Evolutionary conservation across 108 stramenopile genomes (phyloP).

Genomic region (Conticribra guillardii): DNA sequence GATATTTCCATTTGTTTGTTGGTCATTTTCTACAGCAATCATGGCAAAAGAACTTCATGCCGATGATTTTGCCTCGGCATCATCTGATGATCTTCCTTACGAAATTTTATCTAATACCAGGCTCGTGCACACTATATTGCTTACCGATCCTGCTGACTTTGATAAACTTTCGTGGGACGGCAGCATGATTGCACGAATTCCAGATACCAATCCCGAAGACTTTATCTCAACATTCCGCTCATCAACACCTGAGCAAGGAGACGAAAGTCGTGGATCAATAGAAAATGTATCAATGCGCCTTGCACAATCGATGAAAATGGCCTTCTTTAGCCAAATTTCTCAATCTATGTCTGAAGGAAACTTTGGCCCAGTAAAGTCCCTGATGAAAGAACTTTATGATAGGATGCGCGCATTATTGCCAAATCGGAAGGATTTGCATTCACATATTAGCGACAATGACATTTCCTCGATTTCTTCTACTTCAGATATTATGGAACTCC

Average conservation of each 20-base stretch:
- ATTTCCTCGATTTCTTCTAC: slow-evolving; percentile 3
- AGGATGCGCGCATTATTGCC: slow-evolving; percentile 57
- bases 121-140: slow-evolving; percentile 41
- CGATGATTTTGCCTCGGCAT: no score
- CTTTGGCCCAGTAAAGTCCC: slow-evolving; percentile 25
- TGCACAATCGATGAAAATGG: slow-evolving; percentile 47
- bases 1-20: no score
- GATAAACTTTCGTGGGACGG: slow-evolving; percentile 50
- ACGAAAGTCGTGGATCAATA: not conserved
- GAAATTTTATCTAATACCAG: slow-evolving; percentile 16
- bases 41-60: no score
- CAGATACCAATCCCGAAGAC: slow-evolving; percentile 23
- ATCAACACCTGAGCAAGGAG: slow-evolving; percentile 2
- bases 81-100: slow-evolving; percentile 9
- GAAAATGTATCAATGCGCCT: slow-evolving; percentile 21
- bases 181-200: slow-evolving; percentile 1
- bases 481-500: slow-evolving; percentile 24
- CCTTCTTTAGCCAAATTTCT: slow-evolving; percentile 42
- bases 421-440: slow-evolving; percentile 67
- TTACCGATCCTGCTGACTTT: slow-evolving; percentile 48
- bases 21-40: no score
- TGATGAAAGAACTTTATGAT: slow-evolving; percentile 51
- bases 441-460: slow-evolving; percentile 44
- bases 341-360: slow-evolving; percentile 22
- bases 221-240: slow-evolving; percentile 27